Percentiles rank a stretch among this genome's conserved stretches.
phyloP scores from a whole-genome alignment of 2,329 filamentous ascomycete genomes.

The Talaromyces sp. region DNA sequence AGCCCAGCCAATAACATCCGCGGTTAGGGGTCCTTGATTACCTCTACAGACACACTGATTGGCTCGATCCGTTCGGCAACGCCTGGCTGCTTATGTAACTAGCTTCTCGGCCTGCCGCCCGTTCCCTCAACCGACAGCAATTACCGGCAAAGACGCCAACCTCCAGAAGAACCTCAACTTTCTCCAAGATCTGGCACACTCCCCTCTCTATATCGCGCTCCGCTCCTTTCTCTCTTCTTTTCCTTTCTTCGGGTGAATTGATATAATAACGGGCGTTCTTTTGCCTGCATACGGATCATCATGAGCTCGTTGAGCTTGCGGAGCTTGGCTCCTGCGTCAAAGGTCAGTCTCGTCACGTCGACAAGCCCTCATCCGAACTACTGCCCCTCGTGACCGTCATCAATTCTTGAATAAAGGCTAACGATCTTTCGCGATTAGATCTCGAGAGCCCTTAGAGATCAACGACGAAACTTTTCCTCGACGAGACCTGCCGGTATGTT shows the following conservation, averaged over 20 bases:
- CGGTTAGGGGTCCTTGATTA: slow-evolving; percentile 36
- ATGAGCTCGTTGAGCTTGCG: slow-evolving; percentile 51
- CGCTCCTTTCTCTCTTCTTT: slow-evolving; percentile 23
- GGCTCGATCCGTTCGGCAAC: slow-evolving; percentile 34
- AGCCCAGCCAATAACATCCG: slow-evolving; percentile 29
- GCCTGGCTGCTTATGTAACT: slow-evolving; percentile 35
- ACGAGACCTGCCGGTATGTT: slow-evolving; percentile 72
- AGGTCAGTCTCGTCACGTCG: slow-evolving; percentile 38
- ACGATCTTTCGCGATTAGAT: slow-evolving; percentile 49
- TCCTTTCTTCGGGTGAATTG: slow-evolving; percentile 23
- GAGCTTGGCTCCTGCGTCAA: slow-evolving; percentile 49
- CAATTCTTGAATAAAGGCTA: slow-evolving; percentile 22
- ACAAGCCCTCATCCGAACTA: slow-evolving; percentile 12
- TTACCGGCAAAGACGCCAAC: slow-evolving; percentile 11
- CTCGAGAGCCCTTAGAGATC: slow-evolving; percentile 59
- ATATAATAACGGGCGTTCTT: slow-evolving; percentile 16
- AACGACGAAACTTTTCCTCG: slow-evolving; percentile 79
- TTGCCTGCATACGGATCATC: slow-evolving; percentile 29
- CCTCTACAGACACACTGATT: slow-evolving; percentile 33
- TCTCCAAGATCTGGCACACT: slow-evolving; percentile 17
- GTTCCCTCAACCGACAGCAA: slow-evolving; percentile 23
- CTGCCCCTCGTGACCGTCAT: slow-evolving; percentile 16
- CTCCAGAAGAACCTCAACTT: slow-evolving; percentile 9
- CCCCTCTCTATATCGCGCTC: slow-evolving; percentile 21
- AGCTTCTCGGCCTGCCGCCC: slow-evolving; percentile 19